Base-by-base conservation (phyloP, 2,329 filamentous ascomycete species). In the Aaosphaeria arxii region DNA sequence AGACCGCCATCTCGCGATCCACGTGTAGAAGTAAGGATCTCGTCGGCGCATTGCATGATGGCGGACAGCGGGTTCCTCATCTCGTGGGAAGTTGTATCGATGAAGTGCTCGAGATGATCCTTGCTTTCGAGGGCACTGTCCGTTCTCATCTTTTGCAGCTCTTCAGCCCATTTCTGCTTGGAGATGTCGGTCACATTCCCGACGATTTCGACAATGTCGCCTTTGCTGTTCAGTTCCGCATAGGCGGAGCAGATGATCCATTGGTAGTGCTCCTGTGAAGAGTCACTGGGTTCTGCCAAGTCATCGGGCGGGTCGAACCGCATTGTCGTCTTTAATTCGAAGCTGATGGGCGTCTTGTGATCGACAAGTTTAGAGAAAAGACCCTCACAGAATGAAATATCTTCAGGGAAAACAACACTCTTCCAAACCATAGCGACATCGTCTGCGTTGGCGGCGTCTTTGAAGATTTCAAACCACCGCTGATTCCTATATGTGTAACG, bases 11-110 rank as follows among this genome's bases (percentile, higher is more conserved):
- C 49, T 39, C 5, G 47, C 42, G 6, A 32, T 46, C 47, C 13
- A 43, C 35, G 35, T 7, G 49, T 57, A 1, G 57, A 55, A 41
- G 40, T 68, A 42, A 52, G 69, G 61, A 45, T 69, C 0, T 65
- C 67, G 43, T 76, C 74, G 0, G 73, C 73, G 42, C 65, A 70
- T 38, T 74, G 72, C 44, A 76, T 53, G 31, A 76, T 74, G 1
- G 74, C 73, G 40, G 59, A 64, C 0, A 75, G 57, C 2, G 72
- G 72, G 45, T 75, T 75, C 0, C 73, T 61, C 69, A 76, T 74
- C 51, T 76, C 73, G 48, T 75, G 63, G 3, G 56, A 61, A 0
- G 63, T 65, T 1, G 61, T 68, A 33, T 70, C 66, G 43, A 70
- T 67, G 45, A 70, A 70, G 32, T 62, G 58, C 30, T 69, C 65